A percentile compares a stretch with the other conserved stretches of the same genome.
Conservation (phyloP, 2,329 filamentous ascomycete genomes). For the Alternaria sp. region DNA sequence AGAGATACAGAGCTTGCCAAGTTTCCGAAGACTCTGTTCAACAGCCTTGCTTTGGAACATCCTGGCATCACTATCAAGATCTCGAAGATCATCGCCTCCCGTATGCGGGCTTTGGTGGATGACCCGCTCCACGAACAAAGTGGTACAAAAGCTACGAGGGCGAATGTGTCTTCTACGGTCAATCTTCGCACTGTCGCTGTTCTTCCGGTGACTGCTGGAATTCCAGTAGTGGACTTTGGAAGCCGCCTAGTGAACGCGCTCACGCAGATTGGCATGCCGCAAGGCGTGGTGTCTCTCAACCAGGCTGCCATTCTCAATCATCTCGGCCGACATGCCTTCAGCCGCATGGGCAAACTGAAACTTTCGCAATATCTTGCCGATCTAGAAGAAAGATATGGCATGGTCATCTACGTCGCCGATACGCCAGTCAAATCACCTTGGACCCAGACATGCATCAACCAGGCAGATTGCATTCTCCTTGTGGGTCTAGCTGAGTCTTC, state of each 20-base stretch:
- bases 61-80: conserved; percentile 99
- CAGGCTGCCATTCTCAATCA: conserved; percentile 95
- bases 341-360: conserved; percentile 95
- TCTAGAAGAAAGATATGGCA: conserved; percentile 93
- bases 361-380: conserved; percentile 95
- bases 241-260: conserved; percentile 86
- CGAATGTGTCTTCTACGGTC: conserved; percentile 80
- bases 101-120: conserved; percentile 89
- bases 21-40: conserved; percentile 94
- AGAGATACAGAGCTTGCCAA: conserved; percentile 96
- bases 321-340: conserved; percentile 94
- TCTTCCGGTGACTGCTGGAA: conserved; percentile 86
- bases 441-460: conserved; percentile 97
- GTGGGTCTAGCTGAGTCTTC: conserved; percentile 91
- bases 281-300: conserved; percentile 90
- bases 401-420: conserved; percentile 95
- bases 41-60: conserved; percentile 95
- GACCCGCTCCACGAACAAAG: conserved; percentile 74
- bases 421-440: conserved; percentile 97
- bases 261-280: conserved; percentile 85
- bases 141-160: conserved; percentile 63
- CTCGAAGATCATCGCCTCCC: conserved; percentile 95
- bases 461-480: conserved; percentile 94
- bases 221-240: conserved; percentile 96
- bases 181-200: conserved; percentile 94